Conservation (phyloP, 2,329 filamentous ascomycete genomes). For the Beauveria asiatica region DNA sequence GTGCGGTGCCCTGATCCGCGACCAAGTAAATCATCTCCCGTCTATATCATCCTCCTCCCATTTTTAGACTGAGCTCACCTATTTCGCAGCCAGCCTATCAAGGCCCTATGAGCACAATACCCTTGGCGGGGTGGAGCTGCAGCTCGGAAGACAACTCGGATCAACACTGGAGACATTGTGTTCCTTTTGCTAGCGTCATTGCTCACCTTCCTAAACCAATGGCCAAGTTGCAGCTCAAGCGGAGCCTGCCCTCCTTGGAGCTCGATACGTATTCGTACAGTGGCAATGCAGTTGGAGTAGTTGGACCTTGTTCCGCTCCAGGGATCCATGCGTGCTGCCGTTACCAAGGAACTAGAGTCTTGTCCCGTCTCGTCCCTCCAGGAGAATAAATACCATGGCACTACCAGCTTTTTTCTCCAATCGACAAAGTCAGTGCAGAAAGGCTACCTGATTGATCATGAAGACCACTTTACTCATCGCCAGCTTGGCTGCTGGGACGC, state of each 20-base stretch:
- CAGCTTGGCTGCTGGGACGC: slow-evolving; percentile 14
- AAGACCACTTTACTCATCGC: slow-evolving; percentile 15
- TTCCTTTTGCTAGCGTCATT: slow-evolving; percentile 4
- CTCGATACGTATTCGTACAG: neutral
- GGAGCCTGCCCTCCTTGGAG: neutral
- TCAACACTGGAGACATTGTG: slow-evolving; percentile 1
- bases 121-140: neutral
- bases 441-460: slow-evolving; percentile 12
- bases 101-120: neutral
- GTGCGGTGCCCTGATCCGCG: neutral
- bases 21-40: neutral
- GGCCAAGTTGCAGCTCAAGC: neutral
- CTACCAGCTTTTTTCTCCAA: neutral
- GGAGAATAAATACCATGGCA: neutral
- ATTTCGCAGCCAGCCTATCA: neutral
- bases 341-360: neutral
- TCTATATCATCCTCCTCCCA: neutral
- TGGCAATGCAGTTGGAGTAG: neutral
- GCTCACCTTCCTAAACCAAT: slow-evolving; percentile 8
- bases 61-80: neutral
- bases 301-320: no score
- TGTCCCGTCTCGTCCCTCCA: no score
- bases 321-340: neutral
- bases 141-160: neutral
- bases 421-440: neutral